phyloP scores from a whole-genome alignment of 2,329 filamentous ascomycete genomes.

The Colletotrichum australisinense region DNA sequence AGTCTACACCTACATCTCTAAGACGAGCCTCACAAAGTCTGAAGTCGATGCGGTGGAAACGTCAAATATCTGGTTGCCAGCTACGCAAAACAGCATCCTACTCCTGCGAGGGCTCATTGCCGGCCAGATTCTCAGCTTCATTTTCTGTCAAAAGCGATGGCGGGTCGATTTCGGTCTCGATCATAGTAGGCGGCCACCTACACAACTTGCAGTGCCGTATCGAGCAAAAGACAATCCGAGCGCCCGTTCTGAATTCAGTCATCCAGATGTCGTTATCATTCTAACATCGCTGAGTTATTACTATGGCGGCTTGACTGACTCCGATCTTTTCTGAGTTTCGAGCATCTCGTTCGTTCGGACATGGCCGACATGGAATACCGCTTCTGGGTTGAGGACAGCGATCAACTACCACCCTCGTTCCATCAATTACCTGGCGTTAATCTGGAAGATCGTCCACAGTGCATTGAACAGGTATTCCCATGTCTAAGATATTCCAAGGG shows the following conservation, averaged over 20 bases:
- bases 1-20: slow-evolving; percentile 57
- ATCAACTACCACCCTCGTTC: slow-evolving; percentile 49
- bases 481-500: slow-evolving; percentile 62
- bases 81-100: slow-evolving; percentile 51
- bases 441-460: slow-evolving; percentile 63
- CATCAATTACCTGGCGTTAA: slow-evolving; percentile 65
- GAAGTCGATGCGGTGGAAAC: slow-evolving; percentile 51
- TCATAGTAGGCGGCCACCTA: slow-evolving; percentile 49
- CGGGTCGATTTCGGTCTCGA: slow-evolving; percentile 73
- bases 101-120: slow-evolving; percentile 68
- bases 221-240: slow-evolving; percentile 69
- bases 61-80: slow-evolving; percentile 48
- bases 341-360: slow-evolving; percentile 60
- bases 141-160: slow-evolving; percentile 69
- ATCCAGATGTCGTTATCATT: slow-evolving; percentile 68
- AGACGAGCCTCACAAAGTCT: slow-evolving; percentile 40
- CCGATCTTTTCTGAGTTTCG: slow-evolving; percentile 61
- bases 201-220: slow-evolving; percentile 67
- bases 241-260: slow-evolving; percentile 69
- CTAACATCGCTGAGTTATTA: slow-evolving; percentile 69
- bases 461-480: slow-evolving; percentile 61
- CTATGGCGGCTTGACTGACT: slow-evolving; percentile 63
- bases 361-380: slow-evolving; percentile 63
- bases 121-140: slow-evolving; percentile 63
- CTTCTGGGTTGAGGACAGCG: slow-evolving; percentile 55